Base-by-base conservation (phyloP, 306 rosid genomes). In the Quercus alba region DNA sequence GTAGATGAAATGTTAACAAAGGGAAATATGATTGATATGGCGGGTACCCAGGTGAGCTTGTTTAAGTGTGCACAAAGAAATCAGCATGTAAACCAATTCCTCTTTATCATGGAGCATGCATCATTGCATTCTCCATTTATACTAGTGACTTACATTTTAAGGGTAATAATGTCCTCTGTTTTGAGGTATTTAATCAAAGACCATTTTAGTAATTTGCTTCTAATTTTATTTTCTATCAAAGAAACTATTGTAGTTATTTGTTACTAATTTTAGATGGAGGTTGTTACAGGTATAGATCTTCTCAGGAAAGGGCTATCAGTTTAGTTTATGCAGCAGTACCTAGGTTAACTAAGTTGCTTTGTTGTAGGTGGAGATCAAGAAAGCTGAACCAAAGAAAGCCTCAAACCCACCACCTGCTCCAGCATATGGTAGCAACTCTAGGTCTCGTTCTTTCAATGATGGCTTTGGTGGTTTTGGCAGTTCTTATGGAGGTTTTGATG, bases 321-420 rank as follows among this genome's bases (percentile, higher is more conserved):
- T 49, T 86, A 84, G 87, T 81, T 78, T 56, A 67, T 80, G 78
- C 73, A 44, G 75, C 83, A 77, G 77, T 61, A 52, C 33, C 81
- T 88, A 88, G 92, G 92, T 88, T 88, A 80, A 88, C 86, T 84
- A 84, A 88, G 89, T 80, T 88, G 86, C 88, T 88, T 84, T 88
- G 85, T 88, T 88, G 92, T 88, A 88, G 92, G 92, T 88, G 92
- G 92, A 88, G 87, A 84, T 88, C 90, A 88, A 88, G 88, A 88
- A 88, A 88, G 92, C 92, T 58, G 92, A 88, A 88, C 92, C 92
- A 82, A 88, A 86, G 92, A 88, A 86, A 88, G 77, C 92, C 90
- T 88, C 90, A 56, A 88, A 88, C 84, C 92, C 90, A 72, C 89
- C 89, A 77, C 86, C 85, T 77, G 89, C 82, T 70, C 86, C 92